Conservation (phyloP, 208 protist species). For the Trypanosomatidae sp. region DNA sequence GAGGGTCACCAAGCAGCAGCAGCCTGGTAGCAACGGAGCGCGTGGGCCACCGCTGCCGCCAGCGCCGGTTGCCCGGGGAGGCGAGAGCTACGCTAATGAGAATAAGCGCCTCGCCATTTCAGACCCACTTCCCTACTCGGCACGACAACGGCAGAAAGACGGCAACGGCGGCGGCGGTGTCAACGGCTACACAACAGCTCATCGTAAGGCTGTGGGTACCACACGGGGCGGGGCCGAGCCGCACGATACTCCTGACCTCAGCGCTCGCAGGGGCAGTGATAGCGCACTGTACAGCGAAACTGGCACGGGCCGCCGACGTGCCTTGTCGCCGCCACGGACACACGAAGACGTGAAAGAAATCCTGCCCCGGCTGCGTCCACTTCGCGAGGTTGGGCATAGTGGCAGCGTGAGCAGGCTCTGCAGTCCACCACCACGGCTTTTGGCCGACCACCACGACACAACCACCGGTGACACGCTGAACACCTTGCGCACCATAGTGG, state of each 20-base stretch:
- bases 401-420: background rate
- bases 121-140: slow-evolving; percentile 6
- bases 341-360: slow-evolving; percentile 19
- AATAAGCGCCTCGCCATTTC: slow-evolving; percentile 10
- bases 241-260: background rate
- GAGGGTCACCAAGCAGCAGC: background rate
- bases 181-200: background rate
- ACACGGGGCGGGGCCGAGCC: background rate
- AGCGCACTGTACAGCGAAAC: background rate
- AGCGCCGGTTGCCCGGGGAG: background rate
- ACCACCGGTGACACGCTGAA: background rate
- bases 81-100: slow-evolving; percentile 16
- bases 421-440: slow-evolving; percentile 1
- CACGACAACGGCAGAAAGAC: slow-evolving; percentile 1
- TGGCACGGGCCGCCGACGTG: slow-evolving; percentile 11
- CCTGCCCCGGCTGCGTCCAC: slow-evolving; percentile 17
- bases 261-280: background rate
- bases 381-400: slow-evolving; percentile 5
- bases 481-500: background rate
- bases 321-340: slow-evolving; percentile 19
- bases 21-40: background rate
- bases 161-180: background rate
- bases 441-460: background rate
- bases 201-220: background rate
- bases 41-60: background rate